Percentiles rank a stretch among this genome's conserved stretches.
Conservation (phyloP, 139 green algal genomes). For the Chlamydomonas applanata region DNA sequence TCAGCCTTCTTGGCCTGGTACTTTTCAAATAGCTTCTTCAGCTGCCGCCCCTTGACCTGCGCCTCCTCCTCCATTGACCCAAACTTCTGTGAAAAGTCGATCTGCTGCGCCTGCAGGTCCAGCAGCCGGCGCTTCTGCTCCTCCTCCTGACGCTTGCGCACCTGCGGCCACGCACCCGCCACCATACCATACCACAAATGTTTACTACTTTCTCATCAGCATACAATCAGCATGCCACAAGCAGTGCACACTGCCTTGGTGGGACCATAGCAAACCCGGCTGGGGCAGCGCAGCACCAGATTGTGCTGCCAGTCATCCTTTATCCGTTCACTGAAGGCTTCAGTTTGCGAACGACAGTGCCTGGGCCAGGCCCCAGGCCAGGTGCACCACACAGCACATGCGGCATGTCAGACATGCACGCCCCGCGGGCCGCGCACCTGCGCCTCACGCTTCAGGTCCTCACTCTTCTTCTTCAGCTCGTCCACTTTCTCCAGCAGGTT, state of each 20-base stretch:
- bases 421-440: constrained; percentile 13
- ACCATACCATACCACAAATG: constrained; percentile 3
- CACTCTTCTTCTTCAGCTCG: constrained; percentile 57
- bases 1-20: constrained; percentile 65
- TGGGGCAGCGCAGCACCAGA: no score
- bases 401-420: neutral
- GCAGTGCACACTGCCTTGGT: no score
- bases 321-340: no score
- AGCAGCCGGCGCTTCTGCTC: constrained; percentile 46
- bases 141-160: constrained; percentile 51
- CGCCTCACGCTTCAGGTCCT: constrained; percentile 59
- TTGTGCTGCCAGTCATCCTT: no score
- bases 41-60: constrained; percentile 56
- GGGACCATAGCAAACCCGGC: no score
- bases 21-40: constrained; percentile 67
- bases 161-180: no score
- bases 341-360: no score
- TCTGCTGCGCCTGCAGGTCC: constrained; percentile 41
- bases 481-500: constrained; percentile 75
- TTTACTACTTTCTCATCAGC: no score
- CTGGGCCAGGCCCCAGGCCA: neutral
- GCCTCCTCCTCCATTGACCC: constrained; percentile 48
- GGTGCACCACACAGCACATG: neutral
- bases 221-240: no score
- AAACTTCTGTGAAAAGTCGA: constrained; percentile 47